phyloP scores from a whole-genome alignment of 345 rosid species.

The Clausena lansium region DNA sequence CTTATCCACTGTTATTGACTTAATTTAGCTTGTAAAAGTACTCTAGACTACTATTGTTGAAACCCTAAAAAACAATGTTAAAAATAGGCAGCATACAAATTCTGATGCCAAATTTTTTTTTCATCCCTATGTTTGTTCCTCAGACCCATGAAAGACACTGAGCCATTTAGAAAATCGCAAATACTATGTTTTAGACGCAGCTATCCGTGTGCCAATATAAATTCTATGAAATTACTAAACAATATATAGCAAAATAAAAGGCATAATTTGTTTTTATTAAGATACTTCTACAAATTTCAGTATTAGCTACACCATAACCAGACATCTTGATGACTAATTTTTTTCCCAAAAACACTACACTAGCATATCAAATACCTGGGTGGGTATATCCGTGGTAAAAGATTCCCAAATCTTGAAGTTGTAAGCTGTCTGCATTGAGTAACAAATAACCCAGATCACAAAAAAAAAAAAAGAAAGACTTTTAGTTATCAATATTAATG shows the following conservation, averaged over 20 bases:
- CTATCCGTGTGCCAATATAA: background rate
- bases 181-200: background rate
- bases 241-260: background rate
- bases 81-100: too few species aligned
- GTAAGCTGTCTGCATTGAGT: conserved; percentile 33
- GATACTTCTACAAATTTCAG: too few species aligned
- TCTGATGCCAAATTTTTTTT: background rate
- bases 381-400: conserved; percentile 33
- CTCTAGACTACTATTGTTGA: background rate
- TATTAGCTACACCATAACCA: too few species aligned
- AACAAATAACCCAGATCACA: background rate
- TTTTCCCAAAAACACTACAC: background rate
- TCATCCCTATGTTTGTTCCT: background rate
- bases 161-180: background rate
- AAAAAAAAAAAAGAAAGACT: too few species aligned
- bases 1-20: background rate
- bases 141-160: background rate
- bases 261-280: background rate
- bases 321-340: background rate
- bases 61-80: background rate
- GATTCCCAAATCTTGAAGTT: conserved; percentile 39
- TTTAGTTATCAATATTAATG: background rate
- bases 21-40: background rate
- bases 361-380: conserved; percentile 35
- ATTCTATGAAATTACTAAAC: background rate